These are phyloP conservation scores for Macrolepiota dolichaula DNA, from an alignment of 768 basidiomycete species.

Conservation along the genomic window DNA sequence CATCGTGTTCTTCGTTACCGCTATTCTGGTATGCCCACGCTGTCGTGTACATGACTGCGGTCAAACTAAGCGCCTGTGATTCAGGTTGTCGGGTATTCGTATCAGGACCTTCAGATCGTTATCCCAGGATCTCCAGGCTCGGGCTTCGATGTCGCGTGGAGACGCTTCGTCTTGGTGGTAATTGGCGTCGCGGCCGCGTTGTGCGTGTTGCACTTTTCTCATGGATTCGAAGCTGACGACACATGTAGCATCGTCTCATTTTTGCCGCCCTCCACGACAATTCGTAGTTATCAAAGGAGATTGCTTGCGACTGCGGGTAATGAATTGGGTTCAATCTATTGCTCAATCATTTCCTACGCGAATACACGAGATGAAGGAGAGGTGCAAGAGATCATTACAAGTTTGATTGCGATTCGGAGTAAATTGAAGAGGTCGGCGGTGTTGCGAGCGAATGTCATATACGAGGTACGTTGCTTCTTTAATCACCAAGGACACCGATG, in stretches of 20 bases:
- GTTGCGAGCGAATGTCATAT: constrained; percentile 55
- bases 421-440: constrained; percentile 65
- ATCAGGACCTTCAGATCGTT: constrained; percentile 52
- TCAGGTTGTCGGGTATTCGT: constrained; percentile 73
- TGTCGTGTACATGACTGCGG: neutral
- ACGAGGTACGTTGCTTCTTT: constrained; percentile 47
- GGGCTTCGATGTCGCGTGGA: constrained; percentile 72
- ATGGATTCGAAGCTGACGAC: neutral
- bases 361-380: constrained; percentile 52
- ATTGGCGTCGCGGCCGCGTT: constrained; percentile 76
- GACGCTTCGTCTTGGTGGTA: constrained; percentile 66
- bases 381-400: constrained; percentile 52
- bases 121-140: constrained; percentile 50
- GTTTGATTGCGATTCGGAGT: constrained; percentile 68
- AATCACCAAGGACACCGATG: neutral
- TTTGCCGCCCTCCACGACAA: constrained; percentile 72
- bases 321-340: constrained; percentile 71
- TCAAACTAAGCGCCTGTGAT: neutral
- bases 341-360: constrained; percentile 71
- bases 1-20: constrained; percentile 64
- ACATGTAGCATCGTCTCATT: constrained; percentile 58
- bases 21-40: constrained; percentile 47
- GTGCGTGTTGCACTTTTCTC: constrained; percentile 32
- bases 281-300: constrained; percentile 68
- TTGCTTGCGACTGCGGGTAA: constrained; percentile 64